Evolutionary conservation across 2,329 filamentous ascomycete genomes (phyloP), one percentile per base, ranked within the genome.

Genomic region (Pseudocercospora eumusae): DNA sequence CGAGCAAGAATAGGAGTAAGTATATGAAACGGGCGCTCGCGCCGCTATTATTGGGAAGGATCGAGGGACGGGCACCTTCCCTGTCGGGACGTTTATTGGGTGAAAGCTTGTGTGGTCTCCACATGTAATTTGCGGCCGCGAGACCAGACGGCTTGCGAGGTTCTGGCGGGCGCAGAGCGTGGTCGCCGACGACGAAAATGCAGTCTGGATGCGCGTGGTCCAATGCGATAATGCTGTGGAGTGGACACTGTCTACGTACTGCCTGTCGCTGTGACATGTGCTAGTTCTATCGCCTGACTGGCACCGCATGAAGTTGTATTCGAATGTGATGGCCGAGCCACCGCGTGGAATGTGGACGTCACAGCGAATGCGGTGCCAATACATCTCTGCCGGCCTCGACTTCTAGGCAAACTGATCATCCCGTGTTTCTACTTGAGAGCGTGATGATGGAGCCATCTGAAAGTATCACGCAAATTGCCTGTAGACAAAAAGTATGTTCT

Each of bases 1-100:
- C 23, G 52, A 23, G 27, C 28, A 54, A 54, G 28, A 36, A 54
- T 54, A 54, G 52, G 52, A 54, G 52, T 33, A 23, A 54, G 52
- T 33, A 23, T 31, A 27, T 28, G 49, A 27, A 31, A 52, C 49
- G 49, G 49, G 49, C 49, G 49, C 49, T 28, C 49, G 49, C 23
- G 49, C 49, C 25, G 27, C 23, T 31, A n/a, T 27, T 15, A 40
- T 53, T 53, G 49, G 44, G 20, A 21, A 27, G 49, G 49, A 53
- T 25, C 49, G 23, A 31, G 49, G 23, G 23, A 53, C 7, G 49
- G 21, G 23, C 49, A 25, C 25, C 49, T 27, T 31, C 27, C 23
- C 49, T 53, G 27, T 27, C 25, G 21, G 31, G 44, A 8, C 44
- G 44, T 13, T 49, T 13, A 33, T 54, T 52, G 47, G 47, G 13